Percentiles rank a stretch among this genome's conserved stretches.
Conservation (phyloP, 345 rosid species). For the Populus pruinosa region DNA sequence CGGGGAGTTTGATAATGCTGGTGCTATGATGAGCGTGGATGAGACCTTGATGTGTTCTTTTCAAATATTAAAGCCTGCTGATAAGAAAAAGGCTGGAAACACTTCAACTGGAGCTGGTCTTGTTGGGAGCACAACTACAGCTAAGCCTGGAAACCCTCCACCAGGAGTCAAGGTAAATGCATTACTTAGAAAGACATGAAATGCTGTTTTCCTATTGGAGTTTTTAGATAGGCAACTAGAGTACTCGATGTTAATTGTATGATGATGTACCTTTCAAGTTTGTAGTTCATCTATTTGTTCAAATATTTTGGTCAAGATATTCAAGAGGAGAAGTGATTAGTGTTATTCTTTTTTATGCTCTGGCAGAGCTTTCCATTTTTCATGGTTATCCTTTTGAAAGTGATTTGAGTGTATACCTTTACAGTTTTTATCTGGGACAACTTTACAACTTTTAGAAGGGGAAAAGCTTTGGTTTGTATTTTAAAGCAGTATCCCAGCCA, state of each 20-base stretch:
- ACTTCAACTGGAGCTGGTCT: slow-evolving; percentile 40
- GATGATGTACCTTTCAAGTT: background rate
- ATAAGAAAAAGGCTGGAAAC: slow-evolving; percentile 34
- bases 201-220: background rate
- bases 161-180: slow-evolving; percentile 52
- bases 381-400: background rate
- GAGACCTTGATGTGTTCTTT: slow-evolving; percentile 78
- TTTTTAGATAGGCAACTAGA: background rate
- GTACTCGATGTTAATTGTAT: background rate
- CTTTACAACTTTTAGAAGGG: background rate
- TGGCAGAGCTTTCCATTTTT: background rate
- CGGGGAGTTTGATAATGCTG: slow-evolving; percentile 84
- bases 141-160: slow-evolving; percentile 44
- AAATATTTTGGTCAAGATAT: background rate
- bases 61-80: slow-evolving; percentile 78
- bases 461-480: background rate
- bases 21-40: slow-evolving; percentile 84
- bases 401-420: background rate
- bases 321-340: background rate
- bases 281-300: background rate
- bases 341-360: background rate
- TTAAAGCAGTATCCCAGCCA: background rate
- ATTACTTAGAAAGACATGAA: background rate
- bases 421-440: background rate
- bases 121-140: slow-evolving; percentile 47